Percentiles rank a stretch among this genome's conserved stretches.
Conservation (phyloP, 768 basidiomycete species). For the Pleurotus cornucopiae region DNA sequence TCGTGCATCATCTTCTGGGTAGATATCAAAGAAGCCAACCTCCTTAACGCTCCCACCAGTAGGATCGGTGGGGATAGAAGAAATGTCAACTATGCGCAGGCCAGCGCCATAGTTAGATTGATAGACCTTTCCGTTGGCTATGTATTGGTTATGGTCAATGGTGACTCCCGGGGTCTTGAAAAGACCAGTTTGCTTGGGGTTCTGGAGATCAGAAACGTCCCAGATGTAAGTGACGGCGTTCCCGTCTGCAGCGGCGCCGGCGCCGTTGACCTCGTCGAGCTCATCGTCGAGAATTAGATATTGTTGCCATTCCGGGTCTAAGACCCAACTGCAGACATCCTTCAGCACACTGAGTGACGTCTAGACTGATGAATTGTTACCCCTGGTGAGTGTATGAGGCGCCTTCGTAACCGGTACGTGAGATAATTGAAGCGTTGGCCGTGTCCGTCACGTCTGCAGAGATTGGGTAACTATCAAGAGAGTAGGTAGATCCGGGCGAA, state of each 20-base stretch:
- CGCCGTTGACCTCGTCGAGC: conserved; percentile 17
- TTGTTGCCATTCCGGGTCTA: conserved; percentile 21
- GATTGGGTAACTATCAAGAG: background rate
- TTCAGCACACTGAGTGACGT: too few species aligned
- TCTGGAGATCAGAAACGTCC: conserved; percentile 22
- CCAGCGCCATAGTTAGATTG: conserved; percentile 26
- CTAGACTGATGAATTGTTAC: conserved; percentile 10
- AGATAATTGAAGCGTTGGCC: conserved; percentile 19
- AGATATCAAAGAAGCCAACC: background rate
- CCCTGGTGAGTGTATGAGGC: conserved; percentile 28
- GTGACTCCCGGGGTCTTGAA: conserved; percentile 20
- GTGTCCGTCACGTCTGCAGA: conserved; percentile 18
- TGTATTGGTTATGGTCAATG: conserved; percentile 26
- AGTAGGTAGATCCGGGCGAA: background rate
- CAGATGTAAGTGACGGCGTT: conserved; percentile 25
- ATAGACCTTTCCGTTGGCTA: conserved; percentile 21
- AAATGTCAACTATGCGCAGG: conserved; percentile 23
- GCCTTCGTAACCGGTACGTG: conserved; percentile 23
- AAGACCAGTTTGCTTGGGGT: conserved; percentile 22
- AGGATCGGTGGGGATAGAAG: conserved; percentile 22
- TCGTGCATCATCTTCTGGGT: conserved; percentile 5
- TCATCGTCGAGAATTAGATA: conserved; percentile 27
- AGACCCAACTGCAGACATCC: conserved; percentile 9
- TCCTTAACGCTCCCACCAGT: conserved; percentile 18
- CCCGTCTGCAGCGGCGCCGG: conserved; percentile 18